Evolutionary conservation across 768 basidiomycete species (phyloP), one percentile per base, ranked within the genome.

Genomic region (Mycena galopus): DNA sequence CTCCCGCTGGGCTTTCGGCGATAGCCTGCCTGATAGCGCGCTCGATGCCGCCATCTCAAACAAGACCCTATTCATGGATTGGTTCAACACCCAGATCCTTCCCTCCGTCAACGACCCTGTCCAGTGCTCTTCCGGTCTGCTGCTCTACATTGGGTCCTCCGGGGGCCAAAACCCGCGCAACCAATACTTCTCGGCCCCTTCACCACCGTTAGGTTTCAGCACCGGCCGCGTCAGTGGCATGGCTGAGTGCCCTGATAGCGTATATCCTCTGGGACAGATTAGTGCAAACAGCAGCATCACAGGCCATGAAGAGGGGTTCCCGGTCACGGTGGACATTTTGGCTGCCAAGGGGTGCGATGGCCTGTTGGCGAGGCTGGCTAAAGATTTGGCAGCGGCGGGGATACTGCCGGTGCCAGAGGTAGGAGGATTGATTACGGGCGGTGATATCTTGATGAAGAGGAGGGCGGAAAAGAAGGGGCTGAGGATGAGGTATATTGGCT

Each of bases 381-480:
- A 65, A 56, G 64, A 65, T 44, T 65, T 65, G 50, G 55, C 53
- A 39, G 64, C 65, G 39, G 65, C 65, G 30, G 55, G 53, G 50
- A 66, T 66, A 66, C 55, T 66, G 53, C 56, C 65, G 27, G 65
- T 66, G 53, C 65, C 65, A 56, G 30, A 66, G 55, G 63, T 65
- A 12, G 65, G 65, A 57, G 65, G 51, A 32, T 66, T 55, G 21
- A 66, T 66, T 56, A 47, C 55, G 21, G 65, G 65, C 30, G 65
- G 65, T 44, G 65, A 66, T 66, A 66, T 66, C 55, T 57, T 66
- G 65, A 66, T 66, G 65, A 66, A 42, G 65, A 66, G 55, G 65
- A 57, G 35, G 65, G 65, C 55, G 56, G 65, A 66, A 25, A 39
- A 57, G 56, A 66, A 66, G 55, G 65, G 65, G 55, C 55, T 66